Base-by-base conservation (phyloP, 73 alveolate genomes). In the Paramecium biaurelia region DNA sequence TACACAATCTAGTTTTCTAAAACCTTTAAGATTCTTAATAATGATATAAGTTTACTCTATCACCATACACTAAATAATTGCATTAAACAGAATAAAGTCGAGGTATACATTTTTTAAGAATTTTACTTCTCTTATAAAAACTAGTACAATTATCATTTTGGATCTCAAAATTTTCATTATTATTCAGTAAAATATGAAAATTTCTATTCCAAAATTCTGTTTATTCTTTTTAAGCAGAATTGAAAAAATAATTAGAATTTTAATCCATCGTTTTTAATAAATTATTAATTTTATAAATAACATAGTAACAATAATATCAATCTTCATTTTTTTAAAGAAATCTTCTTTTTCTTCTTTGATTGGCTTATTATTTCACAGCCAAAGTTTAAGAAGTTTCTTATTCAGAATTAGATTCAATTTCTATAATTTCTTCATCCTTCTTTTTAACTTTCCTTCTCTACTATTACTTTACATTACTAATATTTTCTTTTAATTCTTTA, bases 51-150 rank as follows among this genome's bases (percentile, higher is more conserved):
- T 37, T 28, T 74, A 74, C 87, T 14, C 56, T 37, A 41, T 74
- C 87, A 37, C 87, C 87, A 74, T 74, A 74, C 38, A 74, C n/a
- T 35, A 74, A 35, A 74, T 74, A 74, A 41, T 37, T 41, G 59
- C 87, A 1, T 74, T 74, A 68, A 74, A 74, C 59, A 37, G 87
- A 37, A 20, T 74, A 74, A 15, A 74, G 59, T n/a, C 87, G 37
- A 37, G 57, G 59, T 41, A 74, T 41, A 67, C 87, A 74, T 41
- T 74, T 37, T 24, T 74, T 74, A 11, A 74, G 58, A 41, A 74
- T 74, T 38, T 74, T 74, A 30, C 87, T 41, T 74, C 59, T 32
- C 45, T 74, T 74, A 41, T 74, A 35, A 37, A 74, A 74, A 20
- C 57, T 41, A 18, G 45, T 41, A 41, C 87, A 74, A 37, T 37